Percentiles rank a stretch among this genome's conserved stretches.
Evolutionary conservation across 2,329 filamentous ascomycete species (phyloP).

Genomic region (Myriosclerotinia curreyana): DNA sequence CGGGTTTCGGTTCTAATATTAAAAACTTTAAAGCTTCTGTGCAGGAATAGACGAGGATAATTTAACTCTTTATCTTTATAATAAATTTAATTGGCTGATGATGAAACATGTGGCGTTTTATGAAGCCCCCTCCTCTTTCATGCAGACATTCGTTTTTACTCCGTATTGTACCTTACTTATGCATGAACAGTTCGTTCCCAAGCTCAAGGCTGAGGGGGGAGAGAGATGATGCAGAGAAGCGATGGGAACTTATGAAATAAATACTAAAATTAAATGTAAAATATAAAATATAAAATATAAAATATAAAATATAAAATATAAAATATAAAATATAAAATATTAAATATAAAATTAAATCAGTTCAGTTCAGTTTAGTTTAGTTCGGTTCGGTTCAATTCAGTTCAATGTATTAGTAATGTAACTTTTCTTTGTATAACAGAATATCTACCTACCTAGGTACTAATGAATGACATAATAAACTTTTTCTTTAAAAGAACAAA

Average conservation of each 20-base stretch:
- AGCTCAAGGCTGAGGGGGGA: constrained; percentile 3
- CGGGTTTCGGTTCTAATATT: background rate
- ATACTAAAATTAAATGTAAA: too few relatives aligned
- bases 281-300: too few relatives aligned
- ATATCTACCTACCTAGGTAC: too few relatives aligned
- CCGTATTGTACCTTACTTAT: too few relatives aligned
- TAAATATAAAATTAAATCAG: too few relatives aligned
- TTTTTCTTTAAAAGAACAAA: background rate
- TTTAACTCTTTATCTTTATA: background rate
- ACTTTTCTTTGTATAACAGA: too few relatives aligned
- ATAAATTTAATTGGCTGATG: background rate
- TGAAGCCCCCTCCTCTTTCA: constrained; percentile 1
- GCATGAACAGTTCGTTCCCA: constrained; percentile 13
- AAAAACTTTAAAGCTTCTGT: background rate
- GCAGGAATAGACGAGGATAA: background rate
- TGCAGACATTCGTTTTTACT: too few relatives aligned
- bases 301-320: too few relatives aligned
- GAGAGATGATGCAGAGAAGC: background rate
- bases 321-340: too few relatives aligned
- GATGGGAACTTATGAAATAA: background rate
- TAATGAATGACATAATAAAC: background rate
- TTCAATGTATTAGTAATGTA: too few relatives aligned
- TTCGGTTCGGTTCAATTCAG: too few relatives aligned
- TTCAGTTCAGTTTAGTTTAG: too few relatives aligned
- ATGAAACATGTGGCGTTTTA: background rate